phyloP scores from a whole-genome alignment of 441 rosid genomes.

The Pelargonium cotyledonis region DNA sequence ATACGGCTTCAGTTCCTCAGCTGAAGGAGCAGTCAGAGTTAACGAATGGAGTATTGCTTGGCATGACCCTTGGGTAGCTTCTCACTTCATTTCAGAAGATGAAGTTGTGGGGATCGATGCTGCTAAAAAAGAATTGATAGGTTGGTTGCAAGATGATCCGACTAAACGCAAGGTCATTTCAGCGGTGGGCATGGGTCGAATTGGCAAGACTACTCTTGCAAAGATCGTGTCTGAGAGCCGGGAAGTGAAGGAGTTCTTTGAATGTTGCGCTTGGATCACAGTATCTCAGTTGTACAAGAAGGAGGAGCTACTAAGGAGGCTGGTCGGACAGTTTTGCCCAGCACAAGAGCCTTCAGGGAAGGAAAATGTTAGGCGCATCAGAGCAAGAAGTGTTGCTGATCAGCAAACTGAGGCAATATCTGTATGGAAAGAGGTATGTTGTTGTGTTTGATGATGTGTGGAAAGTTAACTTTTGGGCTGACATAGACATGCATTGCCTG shows the following conservation, averaged over 20 bases:
- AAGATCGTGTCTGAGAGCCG: constrained; percentile 7
- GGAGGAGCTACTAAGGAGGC: constrained; percentile 3
- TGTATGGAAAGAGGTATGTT: background rate
- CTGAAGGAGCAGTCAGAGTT: background rate
- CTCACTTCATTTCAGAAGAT: constrained; percentile 9
- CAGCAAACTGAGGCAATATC: background rate
- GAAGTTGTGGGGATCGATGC: constrained; percentile 21
- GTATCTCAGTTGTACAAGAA: constrained; percentile 1
- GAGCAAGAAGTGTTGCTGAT: background rate
- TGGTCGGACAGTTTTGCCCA: background rate
- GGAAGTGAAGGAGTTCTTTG: background rate
- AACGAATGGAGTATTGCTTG: background rate
- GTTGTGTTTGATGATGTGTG: constrained; percentile 3
- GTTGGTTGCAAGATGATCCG: constrained; percentile 11
- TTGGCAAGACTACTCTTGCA: constrained; percentile 22
- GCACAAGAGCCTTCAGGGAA: background rate
- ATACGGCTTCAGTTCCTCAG: background rate
- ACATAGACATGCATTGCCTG: background rate
- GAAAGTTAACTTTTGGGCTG: background rate
- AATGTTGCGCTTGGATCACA: constrained; percentile 10
- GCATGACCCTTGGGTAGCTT: constrained; percentile 12
- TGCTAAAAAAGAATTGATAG: constrained; percentile 12
- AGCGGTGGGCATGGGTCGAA: constrained; percentile 13
- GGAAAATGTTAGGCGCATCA: background rate
- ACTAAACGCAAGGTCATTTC: constrained; percentile 22